Conservation (phyloP, 371 early-diverging fungal genomes). For the Mortierella sp. region DNA sequence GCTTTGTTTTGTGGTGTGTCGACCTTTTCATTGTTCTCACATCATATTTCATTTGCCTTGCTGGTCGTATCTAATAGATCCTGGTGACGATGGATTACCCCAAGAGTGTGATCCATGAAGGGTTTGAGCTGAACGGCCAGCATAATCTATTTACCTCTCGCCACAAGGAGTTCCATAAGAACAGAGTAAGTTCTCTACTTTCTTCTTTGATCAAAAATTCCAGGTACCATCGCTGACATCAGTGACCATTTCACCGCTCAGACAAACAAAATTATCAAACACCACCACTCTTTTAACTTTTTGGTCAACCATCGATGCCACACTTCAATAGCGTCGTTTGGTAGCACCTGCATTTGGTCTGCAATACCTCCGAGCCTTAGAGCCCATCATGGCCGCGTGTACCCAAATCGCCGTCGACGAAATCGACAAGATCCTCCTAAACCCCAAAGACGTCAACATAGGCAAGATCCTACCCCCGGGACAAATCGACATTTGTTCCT, state of each 20-base stretch:
- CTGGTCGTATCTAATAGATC: no score
- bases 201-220: not conserved
- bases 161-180: constrained; percentile 51
- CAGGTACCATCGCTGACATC: no score
- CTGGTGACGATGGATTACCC: constrained; percentile 23
- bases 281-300: no score
- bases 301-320: not conserved
- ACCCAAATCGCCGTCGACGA: constrained; percentile 24
- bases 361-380: constrained; percentile 38
- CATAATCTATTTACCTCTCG: constrained; percentile 45
- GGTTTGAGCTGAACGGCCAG: constrained; percentile 34
- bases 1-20: no score
- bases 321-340: not conserved
- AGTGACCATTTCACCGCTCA: no score
- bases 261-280: no score
- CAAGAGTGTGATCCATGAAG: constrained; percentile 40
- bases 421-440: constrained; percentile 36
- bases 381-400: constrained; percentile 44
- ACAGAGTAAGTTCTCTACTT: constrained; percentile 17
- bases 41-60: no score
- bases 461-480: constrained; percentile 28
- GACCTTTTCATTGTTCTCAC: no score
- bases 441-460: constrained; percentile 28
- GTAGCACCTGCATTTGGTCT: constrained; percentile 47
- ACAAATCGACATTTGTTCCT: constrained; percentile 36